A percentile compares a stretch with the other conserved stretches of the same genome.
Conservation (phyloP, 2,329 filamentous ascomycete genomes). For the Beauveria sp. region DNA sequence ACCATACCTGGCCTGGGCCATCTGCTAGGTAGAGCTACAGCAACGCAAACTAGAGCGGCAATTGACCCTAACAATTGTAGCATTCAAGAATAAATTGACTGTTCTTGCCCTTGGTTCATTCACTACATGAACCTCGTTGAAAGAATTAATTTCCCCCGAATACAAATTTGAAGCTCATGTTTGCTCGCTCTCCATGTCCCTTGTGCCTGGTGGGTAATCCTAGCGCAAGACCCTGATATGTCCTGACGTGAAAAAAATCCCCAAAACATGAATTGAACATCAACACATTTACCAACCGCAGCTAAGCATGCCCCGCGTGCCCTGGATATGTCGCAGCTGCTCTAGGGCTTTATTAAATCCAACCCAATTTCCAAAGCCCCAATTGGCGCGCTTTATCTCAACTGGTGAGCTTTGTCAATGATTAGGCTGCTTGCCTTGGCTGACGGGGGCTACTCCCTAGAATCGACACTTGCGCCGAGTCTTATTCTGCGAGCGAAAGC, state of each 20-base stretch:
- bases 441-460: slow-evolving; percentile 7
- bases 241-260: background rate
- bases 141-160: too few species aligned
- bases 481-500: slow-evolving; percentile 53
- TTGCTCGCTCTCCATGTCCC: too few species aligned
- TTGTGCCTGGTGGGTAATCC: background rate
- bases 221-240: background rate
- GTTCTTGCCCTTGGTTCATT: too few species aligned
- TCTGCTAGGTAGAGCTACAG: too few species aligned
- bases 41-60: too few species aligned
- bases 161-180: too few species aligned
- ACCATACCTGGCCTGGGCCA: too few species aligned
- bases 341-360: slow-evolving; percentile 21
- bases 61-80: too few species aligned
- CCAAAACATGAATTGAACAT: background rate
- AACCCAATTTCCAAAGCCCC: slow-evolving; percentile 14
- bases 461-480: slow-evolving; percentile 37
- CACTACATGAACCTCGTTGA: too few species aligned
- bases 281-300: slow-evolving; percentile 18
- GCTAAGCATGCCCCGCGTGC: slow-evolving; percentile 23
- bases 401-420: slow-evolving; percentile 20
- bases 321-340: slow-evolving; percentile 32
- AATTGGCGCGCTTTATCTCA: slow-evolving; percentile 24
- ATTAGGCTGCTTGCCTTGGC: background rate
- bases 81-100: too few species aligned